These are phyloP conservation scores for Hanseniaspora lindneri DNA, from an alignment of 805 yeast genomes.

Conservation along the genomic window DNA sequence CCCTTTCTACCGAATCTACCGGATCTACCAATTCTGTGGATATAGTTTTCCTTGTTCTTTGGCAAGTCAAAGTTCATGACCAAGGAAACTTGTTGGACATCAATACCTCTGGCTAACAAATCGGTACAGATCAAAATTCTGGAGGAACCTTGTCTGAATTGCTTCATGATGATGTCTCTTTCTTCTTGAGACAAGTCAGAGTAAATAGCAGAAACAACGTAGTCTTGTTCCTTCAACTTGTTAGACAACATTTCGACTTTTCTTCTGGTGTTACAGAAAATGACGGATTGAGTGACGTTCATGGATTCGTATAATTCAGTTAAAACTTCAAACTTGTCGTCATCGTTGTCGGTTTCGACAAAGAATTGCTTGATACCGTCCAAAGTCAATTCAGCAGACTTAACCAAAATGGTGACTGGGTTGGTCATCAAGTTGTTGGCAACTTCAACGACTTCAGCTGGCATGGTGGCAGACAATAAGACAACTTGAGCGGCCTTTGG, in stretches of 20 bases:
- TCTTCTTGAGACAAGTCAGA: constrained; percentile 94
- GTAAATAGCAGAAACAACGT: constrained; percentile 92
- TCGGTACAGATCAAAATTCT: constrained; percentile 93
- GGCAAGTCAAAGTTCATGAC: constrained; percentile 95
- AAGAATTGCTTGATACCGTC: constrained; percentile 91
- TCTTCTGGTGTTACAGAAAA: constrained; percentile 91
- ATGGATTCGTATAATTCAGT: constrained; percentile 91
- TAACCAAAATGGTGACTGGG: constrained; percentile 88
- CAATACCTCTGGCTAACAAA: constrained; percentile 96
- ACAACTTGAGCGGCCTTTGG: constrained; percentile 87
- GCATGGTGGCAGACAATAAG: constrained; percentile 87
- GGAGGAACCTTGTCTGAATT: constrained; percentile 86
- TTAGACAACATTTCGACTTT: constrained; percentile 87
- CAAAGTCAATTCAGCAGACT: constrained; percentile 83
- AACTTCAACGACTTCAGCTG: constrained; percentile 81
- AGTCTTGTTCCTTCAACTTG: constrained; percentile 65
- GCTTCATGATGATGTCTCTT: constrained; percentile 89
- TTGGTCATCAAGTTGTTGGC: constrained; percentile 84
- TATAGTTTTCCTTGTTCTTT: constrained; percentile 81
- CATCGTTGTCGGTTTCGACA: constrained; percentile 83
- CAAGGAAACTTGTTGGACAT: constrained; percentile 92
- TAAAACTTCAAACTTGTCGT: constrained; percentile 86
- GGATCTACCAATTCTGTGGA: constrained; percentile 95
- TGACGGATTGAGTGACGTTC: constrained; percentile 93
- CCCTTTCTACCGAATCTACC: constrained; percentile 99